Evolutionary conservation across 805 yeast species (phyloP).

Genomic region (Barnettozyma californica): DNA sequence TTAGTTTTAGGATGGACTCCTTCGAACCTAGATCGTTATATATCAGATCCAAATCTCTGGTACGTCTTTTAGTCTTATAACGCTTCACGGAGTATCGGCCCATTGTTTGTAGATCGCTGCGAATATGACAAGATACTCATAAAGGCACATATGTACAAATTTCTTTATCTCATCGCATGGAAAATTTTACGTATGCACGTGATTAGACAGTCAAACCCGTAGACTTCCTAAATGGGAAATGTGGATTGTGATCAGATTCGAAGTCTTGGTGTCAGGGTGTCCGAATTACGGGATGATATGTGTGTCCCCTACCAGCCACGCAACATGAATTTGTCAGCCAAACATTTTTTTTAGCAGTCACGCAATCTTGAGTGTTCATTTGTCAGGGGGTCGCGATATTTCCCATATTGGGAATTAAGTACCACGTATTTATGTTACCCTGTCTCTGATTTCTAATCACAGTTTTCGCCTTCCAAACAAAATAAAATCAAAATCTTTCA

Average conservation of each 20-base stretch:
- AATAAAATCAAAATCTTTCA: constrained; percentile 4
- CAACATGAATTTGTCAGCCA: neutral
- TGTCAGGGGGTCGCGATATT: neutral
- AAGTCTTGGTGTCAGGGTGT: constrained; percentile 1
- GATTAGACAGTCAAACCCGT: neutral
- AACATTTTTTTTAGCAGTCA: constrained; percentile 7
- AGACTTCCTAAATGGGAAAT: constrained; percentile 7
- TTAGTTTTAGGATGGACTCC: constrained; percentile 57
- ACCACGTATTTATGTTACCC: neutral
- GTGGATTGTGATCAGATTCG: neutral
- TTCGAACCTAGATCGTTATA: constrained; percentile 64
- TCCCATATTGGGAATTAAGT: neutral
- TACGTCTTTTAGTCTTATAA: constrained; percentile 86
- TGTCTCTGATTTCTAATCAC: constrained; percentile 8
- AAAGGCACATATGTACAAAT: neutral
- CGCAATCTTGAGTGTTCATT: neutral
- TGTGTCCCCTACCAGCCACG: constrained; percentile 3
- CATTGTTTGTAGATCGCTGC: constrained; percentile 37
- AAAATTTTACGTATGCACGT: constrained; percentile 2
- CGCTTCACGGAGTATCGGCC: constrained; percentile 83
- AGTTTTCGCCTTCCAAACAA: neutral
- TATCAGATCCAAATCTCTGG: constrained; percentile 78
- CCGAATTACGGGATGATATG: neutral
- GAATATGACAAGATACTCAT: neutral
- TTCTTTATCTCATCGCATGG: constrained; percentile 4